Evolutionary conservation across 306 rosid genomes (phyloP), one percentile per base, ranked within the genome.

Genomic region (Purshia tridentata): DNA sequence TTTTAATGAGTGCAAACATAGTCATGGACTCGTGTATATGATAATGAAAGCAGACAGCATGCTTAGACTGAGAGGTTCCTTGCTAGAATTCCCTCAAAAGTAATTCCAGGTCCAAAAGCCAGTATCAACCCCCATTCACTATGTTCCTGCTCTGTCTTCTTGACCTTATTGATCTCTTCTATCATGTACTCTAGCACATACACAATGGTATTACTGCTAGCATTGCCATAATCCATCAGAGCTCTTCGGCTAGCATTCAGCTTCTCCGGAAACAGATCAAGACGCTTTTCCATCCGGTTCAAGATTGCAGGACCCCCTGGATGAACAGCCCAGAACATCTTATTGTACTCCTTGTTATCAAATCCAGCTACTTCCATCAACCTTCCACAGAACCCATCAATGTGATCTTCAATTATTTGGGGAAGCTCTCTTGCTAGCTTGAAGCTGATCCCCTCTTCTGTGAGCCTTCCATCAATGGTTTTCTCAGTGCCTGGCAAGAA

Each of bases 101-200:
- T 86, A 51, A 92, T 81, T 49, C 99, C 96, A 15, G 97, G 97
- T 84, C 97, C 99, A 81, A 94, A 94, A 16, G 95, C 97, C 83
- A 91, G 86, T 6, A 94, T 89, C 78, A 94, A 74, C 18, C 98
- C 97, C 97, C 97, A 89, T 70, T 87, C 93, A 67, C 46, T 72
- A 52, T 59, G 79, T 72, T 37, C 91, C 52, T 76, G 64, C 2
- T 72, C 88, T 56, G 48, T 84, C 77, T 76, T 74, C 74, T 75
- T 89, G 40, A 47, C 80, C 81, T 83, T 88, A 48, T 73, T 81
- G 50, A 79, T 72, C 70, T 94, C 93, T 69, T 91, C 96, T 11
- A 91, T 51, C 93, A 91, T 91, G 77, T 89, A 89, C 82, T 94
- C 97, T 37, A 91, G 79, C 75, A 90, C 99, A 79, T 91, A 88